These are phyloP conservation scores for Eucalyptus lansdowneana DNA, from an alignment of 345 rosid genomes.

Conservation along the genomic window DNA sequence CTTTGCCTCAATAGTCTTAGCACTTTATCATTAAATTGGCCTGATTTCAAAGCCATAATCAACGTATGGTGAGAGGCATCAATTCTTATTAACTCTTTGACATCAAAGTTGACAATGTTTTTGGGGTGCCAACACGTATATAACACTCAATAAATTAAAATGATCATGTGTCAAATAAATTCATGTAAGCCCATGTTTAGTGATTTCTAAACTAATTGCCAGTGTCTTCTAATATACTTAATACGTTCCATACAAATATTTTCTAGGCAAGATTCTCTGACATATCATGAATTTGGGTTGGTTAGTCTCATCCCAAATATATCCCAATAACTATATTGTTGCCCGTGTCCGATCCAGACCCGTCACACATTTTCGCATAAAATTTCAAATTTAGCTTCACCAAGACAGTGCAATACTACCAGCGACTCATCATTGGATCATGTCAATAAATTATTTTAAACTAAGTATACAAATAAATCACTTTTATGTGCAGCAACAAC, in stretches of 20 bases:
- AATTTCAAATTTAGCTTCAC: too few relatives aligned
- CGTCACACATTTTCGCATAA: too few relatives aligned
- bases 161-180: not conserved
- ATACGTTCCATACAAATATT: not conserved
- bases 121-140: too few relatives aligned
- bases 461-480: too few relatives aligned
- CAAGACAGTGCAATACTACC: too few relatives aligned
- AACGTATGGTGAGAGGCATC: not conserved
- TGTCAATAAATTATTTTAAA: too few relatives aligned
- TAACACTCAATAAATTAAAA: not conserved
- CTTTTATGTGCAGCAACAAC: too few relatives aligned
- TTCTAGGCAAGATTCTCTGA: not conserved
- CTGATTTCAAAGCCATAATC: not conserved
- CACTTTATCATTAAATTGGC: not conserved
- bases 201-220: not conserved
- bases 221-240: not conserved
- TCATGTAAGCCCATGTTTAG: not conserved
- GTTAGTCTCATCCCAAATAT: not conserved
- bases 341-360: too few relatives aligned
- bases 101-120: too few relatives aligned
- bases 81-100: not conserved
- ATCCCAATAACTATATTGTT: too few relatives aligned
- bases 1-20: not conserved
- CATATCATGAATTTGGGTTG: not conserved
- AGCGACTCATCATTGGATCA: too few relatives aligned